Percentiles rank a stretch among this genome's conserved stretches.
Evolutionary conservation across 2,329 filamentous ascomycete species (phyloP).

Genomic region (Pseudogymnoascus sp.): DNA sequence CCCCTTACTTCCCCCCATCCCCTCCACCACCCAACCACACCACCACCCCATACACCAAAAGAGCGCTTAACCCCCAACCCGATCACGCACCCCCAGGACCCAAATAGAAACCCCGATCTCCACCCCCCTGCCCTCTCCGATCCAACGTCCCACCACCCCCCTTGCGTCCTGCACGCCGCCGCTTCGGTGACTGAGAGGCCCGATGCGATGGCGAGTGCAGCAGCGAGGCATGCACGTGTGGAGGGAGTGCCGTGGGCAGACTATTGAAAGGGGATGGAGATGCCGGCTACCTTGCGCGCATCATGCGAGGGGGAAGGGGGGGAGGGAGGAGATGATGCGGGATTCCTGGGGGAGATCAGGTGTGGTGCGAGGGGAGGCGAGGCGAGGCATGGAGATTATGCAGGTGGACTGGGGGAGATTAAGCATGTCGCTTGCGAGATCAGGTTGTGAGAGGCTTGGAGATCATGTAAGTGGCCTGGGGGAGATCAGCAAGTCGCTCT

Average conservation of each 20-base stretch:
- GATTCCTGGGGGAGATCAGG: neutral
- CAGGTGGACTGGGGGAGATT: neutral
- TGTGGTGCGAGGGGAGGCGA: neutral
- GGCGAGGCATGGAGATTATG: neutral
- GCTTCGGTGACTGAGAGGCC: neutral
- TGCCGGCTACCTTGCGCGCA: neutral
- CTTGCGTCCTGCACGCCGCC: neutral
- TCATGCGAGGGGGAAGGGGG: neutral
- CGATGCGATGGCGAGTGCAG: neutral
- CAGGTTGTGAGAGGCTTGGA: no score
- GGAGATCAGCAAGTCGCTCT: no score
- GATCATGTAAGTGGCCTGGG: neutral
- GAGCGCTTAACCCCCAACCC: neutral
- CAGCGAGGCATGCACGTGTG: neutral
- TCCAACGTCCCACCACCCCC: constrained; percentile 1
- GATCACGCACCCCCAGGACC: neutral
- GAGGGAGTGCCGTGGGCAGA: neutral
- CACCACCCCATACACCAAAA: neutral
- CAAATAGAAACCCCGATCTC: neutral
- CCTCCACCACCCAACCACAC: neutral
- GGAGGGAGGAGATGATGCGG: neutral
- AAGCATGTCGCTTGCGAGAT: no score
- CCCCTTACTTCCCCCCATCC: neutral
- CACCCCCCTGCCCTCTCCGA: neutral
- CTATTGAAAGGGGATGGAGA: neutral